Percentiles rank a stretch among this genome's conserved stretches.
Evolutionary conservation across 2,329 filamentous ascomycete genomes (phyloP).

Genomic region (Monosporascus sp.): DNA sequence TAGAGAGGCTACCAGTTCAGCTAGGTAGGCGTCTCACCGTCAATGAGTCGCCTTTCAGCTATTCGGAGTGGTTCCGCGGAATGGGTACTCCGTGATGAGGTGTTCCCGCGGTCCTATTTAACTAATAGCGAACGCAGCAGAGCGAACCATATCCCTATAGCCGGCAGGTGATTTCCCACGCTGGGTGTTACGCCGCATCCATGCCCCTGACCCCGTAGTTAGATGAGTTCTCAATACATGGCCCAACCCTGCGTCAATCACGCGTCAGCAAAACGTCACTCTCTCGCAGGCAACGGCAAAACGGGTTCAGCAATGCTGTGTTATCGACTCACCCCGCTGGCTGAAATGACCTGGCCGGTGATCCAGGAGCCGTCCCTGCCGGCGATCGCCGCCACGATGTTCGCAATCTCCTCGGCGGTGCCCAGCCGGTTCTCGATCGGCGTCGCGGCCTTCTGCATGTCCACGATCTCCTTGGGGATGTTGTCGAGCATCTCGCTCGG

Average conservation of each 20-base stretch:
- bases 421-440: slow-evolving; percentile 47
- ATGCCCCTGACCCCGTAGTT: not conserved
- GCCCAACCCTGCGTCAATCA: not conserved
- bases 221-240: not conserved
- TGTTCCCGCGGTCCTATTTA: too few species aligned
- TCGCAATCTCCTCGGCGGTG: slow-evolving; percentile 47
- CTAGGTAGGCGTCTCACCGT: too few species aligned
- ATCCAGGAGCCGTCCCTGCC: slow-evolving; percentile 44
- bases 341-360: slow-evolving; percentile 51
- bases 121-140: too few species aligned
- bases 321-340: slow-evolving; percentile 39
- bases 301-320: too few species aligned
- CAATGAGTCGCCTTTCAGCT: too few species aligned
- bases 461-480: slow-evolving; percentile 43
- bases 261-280: not conserved
- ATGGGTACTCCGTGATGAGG: too few species aligned
- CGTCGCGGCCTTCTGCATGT: slow-evolving; percentile 45
- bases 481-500: slow-evolving; percentile 52
- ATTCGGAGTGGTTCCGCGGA: too few species aligned
- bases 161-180: too few species aligned
- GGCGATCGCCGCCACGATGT: slow-evolving; percentile 51
- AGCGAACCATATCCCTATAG: too few species aligned
- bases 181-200: not conserved
- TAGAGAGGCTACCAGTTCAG: too few species aligned
- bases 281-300: too few species aligned